Evolutionary conservation across 1,284 basidiomycete species (phyloP), one percentile per base, ranked within the genome.

Genomic region (Jaminaea rosea): DNA sequence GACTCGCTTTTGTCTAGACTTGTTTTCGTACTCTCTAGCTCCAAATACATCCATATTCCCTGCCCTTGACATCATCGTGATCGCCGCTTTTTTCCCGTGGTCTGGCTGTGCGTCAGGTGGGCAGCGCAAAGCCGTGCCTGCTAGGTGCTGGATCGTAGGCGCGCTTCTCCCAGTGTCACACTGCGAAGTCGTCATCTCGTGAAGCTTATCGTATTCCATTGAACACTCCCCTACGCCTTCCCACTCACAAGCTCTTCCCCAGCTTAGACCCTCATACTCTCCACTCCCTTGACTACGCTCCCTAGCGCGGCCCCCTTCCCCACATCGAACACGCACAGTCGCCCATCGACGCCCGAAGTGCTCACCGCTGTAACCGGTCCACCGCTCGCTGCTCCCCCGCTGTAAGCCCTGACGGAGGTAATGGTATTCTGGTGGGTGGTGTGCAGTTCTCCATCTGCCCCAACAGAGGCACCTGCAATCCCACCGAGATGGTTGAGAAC

Each of bases 361-460:
- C 86, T 89, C 53, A 99, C 84, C 63, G 81, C 81, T 44, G 78
- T 79, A 6, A 96, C 84, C 17, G 39, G 19, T 13, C 39, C 39
- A 11, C 39, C 11, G 3, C 80, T 76, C 0, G 21, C 50, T 1
- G 55, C 64, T 4, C 27, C 15, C 0, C 82, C 82, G 19, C 79
- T 47, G 57, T 60, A 71, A 1, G 60, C 44, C 6, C 71, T 54
- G 9, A 73, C 59, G 36, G 57, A 85, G n/a, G 91, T 97, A 76
- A 99, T 97, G 37, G 92, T 94, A 78, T 98, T 99, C 79, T 97
- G 93, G 75, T 98, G 94, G 37, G 94, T 82, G 2, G 93, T 72
- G 55, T 72, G 68, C 23, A 73, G 58, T 42, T 98, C 66, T 67
- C 74, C 71, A 80, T 78, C 56, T 88, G 78, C 73, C 87, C 87